Base-by-base conservation (phyloP, 2,329 filamentous ascomycete genomes). In the Claviceps digitariae region DNA sequence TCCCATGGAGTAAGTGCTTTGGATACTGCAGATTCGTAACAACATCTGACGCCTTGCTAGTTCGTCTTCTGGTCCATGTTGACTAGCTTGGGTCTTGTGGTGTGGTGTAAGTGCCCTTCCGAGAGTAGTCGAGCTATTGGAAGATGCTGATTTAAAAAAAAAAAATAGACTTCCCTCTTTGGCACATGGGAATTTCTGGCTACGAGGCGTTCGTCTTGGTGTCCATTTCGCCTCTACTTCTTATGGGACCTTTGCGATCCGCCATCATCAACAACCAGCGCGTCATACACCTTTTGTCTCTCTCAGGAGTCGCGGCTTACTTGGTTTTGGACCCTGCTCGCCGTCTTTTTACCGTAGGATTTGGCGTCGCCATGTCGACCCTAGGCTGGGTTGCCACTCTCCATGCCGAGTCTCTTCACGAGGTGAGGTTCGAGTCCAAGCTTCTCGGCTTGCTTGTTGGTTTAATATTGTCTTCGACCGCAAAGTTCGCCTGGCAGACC, bases 181-280 rank as follows among this genome's bases (percentile, higher is more conserved):
- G 93, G 93, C 83, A 96, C 67, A 98, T 98, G 93, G 93, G 93
- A 29, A 94, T 98, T 56, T 97, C 91, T 4, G 93, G 93, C 57
- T 98, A 93, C 65, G 93, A 98, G 70, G 85, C 83, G 45, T 76
- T 95, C 59, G 84, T 98, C 63, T 85, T 97, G 82, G 81, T 79
- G 50, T 91, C 88, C 3, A 69, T 91, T 51, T 87, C 90, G 4
- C 93, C 93, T 0, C 74, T 90, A 41, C 68, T 97, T 21, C 81
- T 98, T 45, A 82, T 90, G 57, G 77, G 76, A 48, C 74, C 83
- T 1, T 56, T 96, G 20, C 84, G 89, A 55, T 78, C 77, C 41
- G 66, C 87, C 17, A 76, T 87, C 12, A 71, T 85, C 51, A 81
- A 78, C 56, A 84, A 94, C 62, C 73, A 86, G 57, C 82, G 85